Percentiles rank a stretch among this genome's conserved stretches.
Evolutionary conservation across 345 rosid species (phyloP).

Genomic region (Orychophragmus violaceus): DNA sequence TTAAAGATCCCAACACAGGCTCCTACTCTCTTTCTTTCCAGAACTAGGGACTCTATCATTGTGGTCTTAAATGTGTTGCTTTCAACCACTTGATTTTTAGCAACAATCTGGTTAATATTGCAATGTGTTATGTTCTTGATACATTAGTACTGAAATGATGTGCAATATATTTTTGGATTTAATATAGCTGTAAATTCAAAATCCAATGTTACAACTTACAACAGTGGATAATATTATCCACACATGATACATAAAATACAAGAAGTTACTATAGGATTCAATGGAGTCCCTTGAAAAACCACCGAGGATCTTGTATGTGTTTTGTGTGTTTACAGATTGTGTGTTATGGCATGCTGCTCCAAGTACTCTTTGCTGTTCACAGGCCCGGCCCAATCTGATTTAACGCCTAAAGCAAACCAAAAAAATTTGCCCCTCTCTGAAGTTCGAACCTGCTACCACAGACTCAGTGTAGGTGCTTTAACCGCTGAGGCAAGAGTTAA

Average conservation of each 20-base stretch:
- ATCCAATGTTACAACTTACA: slow-evolving; percentile 13
- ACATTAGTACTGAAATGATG: not conserved
- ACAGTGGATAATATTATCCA: not conserved
- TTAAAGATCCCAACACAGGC: slow-evolving; percentile 91
- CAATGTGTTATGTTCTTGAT: not conserved
- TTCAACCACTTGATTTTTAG: slow-evolving; percentile 4
- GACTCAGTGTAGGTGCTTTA: too few species aligned
- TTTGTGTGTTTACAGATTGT: not conserved
- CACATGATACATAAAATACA: slow-evolving; percentile 15
- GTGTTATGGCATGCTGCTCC: slow-evolving; percentile 51
- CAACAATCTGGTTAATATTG: not conserved
- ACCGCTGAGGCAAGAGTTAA: too few species aligned
- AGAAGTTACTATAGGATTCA: not conserved
- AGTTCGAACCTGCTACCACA: too few species aligned
- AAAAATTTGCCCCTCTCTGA: too few species aligned
- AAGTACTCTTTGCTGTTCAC: slow-evolving; percentile 92
- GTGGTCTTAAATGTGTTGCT: slow-evolving; percentile 5
- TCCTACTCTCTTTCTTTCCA: slow-evolving; percentile 85
- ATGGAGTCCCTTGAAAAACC: not conserved
- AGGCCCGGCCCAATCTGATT: too few species aligned
- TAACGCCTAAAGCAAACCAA: too few species aligned
- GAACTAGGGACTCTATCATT: not conserved
- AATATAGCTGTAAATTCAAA: slow-evolving; percentile 14
- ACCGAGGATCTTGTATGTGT: not conserved
- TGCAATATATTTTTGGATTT: not conserved